Percentiles rank a stretch among this genome's conserved stretches.
Evolutionary conservation across 2,329 filamentous ascomycete species (phyloP).

Genomic region (Neopestalotiopsis clavispora): DNA sequence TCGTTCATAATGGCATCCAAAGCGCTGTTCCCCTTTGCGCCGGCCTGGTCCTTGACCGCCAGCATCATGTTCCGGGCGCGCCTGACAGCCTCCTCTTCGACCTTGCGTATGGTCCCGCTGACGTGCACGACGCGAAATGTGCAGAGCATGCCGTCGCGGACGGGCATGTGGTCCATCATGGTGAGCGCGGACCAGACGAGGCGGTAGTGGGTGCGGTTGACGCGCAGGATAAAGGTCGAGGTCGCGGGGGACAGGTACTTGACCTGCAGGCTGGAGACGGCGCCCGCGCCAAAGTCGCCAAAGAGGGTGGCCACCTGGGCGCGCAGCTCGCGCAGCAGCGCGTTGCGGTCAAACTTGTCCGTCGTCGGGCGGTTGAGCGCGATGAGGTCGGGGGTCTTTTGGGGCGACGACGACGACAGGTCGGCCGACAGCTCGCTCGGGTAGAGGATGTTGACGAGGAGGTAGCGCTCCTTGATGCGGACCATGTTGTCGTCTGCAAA

Average conservation of each 20-base stretch:
- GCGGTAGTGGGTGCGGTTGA: constrained; percentile 80
- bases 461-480: constrained; percentile 92
- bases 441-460: constrained; percentile 93
- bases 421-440: constrained; percentile 58
- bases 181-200: constrained; percentile 90
- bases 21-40: constrained; percentile 31
- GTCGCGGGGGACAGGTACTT: constrained; percentile 94
- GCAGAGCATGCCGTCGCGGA: constrained; percentile 66
- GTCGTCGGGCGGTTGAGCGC: constrained; percentile 81
- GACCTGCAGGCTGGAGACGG: constrained; percentile 70
- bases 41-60: constrained; percentile 59
- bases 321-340: constrained; percentile 72
- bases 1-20: constrained; percentile 45
- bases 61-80: constrained; percentile 75
- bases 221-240: constrained; percentile 88
- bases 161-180: constrained; percentile 74
- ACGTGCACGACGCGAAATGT: constrained; percentile 86
- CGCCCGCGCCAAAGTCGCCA: constrained; percentile 86
- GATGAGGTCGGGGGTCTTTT: constrained; percentile 63
- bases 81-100: constrained; percentile 86
- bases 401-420: constrained; percentile 15
- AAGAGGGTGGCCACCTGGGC: constrained; percentile 75
- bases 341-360: constrained; percentile 68
- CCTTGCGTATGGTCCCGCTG: constrained; percentile 91
- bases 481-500: constrained; percentile 67